phyloP scores from a whole-genome alignment of 768 basidiomycete genomes.

The Cyclocybe cylindracea region DNA sequence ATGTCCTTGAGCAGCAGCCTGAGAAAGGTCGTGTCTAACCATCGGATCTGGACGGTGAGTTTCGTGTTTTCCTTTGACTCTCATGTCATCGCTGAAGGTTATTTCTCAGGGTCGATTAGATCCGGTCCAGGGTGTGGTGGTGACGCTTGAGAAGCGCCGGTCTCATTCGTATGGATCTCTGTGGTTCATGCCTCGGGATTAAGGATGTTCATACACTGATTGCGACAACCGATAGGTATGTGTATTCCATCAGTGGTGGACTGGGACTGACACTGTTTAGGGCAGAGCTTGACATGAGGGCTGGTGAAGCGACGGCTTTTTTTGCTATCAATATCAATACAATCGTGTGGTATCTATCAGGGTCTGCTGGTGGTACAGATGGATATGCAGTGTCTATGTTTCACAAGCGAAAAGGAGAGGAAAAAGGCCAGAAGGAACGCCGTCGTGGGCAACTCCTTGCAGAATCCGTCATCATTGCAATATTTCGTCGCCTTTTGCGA shows the following conservation, averaged over 20 bases:
- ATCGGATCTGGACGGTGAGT: conserved; percentile 58
- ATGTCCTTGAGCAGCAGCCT: conserved; percentile 41
- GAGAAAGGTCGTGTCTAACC: conserved; percentile 47
- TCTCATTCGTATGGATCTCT: conserved; percentile 25
- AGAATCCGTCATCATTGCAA: conserved; percentile 1
- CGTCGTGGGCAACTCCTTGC: background rate
- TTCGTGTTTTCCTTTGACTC: background rate
- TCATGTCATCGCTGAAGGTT: background rate
- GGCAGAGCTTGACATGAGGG: no score
- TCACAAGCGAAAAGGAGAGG: no score
- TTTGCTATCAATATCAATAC: no score
- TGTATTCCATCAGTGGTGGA: background rate
- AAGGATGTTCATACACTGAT: conserved; percentile 8
- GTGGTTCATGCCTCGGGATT: conserved; percentile 41
- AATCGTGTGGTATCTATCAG: background rate
- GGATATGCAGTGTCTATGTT: background rate
- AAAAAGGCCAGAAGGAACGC: no score
- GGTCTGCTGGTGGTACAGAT: background rate
- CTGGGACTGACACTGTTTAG: no score
- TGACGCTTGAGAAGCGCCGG: conserved; percentile 33
- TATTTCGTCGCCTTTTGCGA: conserved; percentile 13
- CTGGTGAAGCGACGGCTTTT: no score
- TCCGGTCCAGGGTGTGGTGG: conserved; percentile 11
- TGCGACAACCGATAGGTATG: background rate
- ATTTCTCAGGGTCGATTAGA: conserved; percentile 26